Conservation (phyloP, 2,329 filamentous ascomycete species). For the Arthrobotrys sphaeroides region DNA sequence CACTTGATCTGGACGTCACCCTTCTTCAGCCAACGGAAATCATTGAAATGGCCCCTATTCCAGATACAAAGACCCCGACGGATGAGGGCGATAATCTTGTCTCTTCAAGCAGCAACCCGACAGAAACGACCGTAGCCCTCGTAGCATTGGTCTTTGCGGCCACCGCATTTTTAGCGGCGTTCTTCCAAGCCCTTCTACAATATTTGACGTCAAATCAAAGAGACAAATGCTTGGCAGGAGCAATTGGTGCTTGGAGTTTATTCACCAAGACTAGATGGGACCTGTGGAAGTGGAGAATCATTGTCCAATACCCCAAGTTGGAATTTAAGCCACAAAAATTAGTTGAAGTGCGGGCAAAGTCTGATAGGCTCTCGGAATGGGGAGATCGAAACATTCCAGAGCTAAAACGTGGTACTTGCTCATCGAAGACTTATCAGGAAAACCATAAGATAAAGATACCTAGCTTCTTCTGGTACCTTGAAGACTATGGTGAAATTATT, state of each 20-base stretch:
- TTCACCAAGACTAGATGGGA: constrained; percentile 32
- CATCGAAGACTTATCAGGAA: neutral
- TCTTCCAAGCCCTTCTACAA: constrained; percentile 30
- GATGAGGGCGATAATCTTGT: neutral
- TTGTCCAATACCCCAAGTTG: constrained; percentile 12
- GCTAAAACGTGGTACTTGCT: neutral
- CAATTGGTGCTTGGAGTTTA: constrained; percentile 14
- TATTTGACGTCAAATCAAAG: constrained; percentile 34
- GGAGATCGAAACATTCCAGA: neutral
- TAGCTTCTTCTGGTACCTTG: neutral
- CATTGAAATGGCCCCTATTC: neutral
- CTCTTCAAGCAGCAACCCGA: neutral
- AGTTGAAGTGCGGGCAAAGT: neutral
- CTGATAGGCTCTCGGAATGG: neutral
- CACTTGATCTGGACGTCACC: too few species aligned
- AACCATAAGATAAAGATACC: neutral
- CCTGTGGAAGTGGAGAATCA: constrained; percentile 16
- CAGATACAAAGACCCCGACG: neutral
- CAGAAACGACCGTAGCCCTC: neutral
- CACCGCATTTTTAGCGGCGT: constrained; percentile 17
- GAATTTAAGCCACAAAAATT: neutral
- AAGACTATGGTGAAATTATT: neutral
- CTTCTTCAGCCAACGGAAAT: too few species aligned
- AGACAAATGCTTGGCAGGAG: constrained; percentile 33
- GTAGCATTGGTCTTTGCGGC: constrained; percentile 31